Conservation (phyloP, 1,139 yeast genomes). For the Candida dubliniensis region DNA sequence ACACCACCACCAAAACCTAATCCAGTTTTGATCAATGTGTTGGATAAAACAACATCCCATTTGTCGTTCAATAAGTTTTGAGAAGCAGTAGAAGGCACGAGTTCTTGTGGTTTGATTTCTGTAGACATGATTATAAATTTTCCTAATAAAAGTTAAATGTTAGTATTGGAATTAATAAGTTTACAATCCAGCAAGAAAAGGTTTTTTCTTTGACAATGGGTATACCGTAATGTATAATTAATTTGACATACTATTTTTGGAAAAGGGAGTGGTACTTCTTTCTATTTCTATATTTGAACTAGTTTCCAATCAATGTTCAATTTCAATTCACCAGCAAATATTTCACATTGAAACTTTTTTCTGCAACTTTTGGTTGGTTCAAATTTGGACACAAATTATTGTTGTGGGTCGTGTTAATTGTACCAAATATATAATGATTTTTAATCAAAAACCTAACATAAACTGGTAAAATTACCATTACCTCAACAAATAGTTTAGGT, state of each 20-base stretch:
- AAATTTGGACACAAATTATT: not conserved
- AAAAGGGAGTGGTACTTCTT: not conserved
- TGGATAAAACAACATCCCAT: constrained; percentile 97
- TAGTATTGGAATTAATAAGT: not conserved
- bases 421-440: no score
- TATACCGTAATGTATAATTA: no score
- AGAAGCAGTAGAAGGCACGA: constrained; percentile 40
- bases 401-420: not conserved
- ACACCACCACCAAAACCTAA: constrained; percentile 98
- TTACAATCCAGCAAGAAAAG: no score
- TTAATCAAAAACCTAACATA: no score
- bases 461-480: no score
- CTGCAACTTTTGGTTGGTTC: constrained; percentile 4
- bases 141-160: not conserved
- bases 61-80: constrained; percentile 77
- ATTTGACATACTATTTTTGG: no score
- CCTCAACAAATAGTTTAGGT: no score
- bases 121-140: constrained; percentile 18
- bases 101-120: constrained; percentile 24
- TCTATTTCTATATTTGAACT: not conserved
- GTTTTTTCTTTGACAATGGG: no score
- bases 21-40: constrained; percentile 94
- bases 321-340: not conserved
- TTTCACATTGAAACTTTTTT: constrained; percentile 1
- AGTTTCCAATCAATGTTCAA: not conserved